phyloP scores from a whole-genome alignment of 306 rosid species.

The peach (Prunus persica) region Prunus_persica_NCBIv2 NC_034014.1:29211501-29212000 shows the following conservation, averaged over 20 bases:
- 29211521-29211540: slow-evolving; percentile 67
- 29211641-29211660: slow-evolving; percentile 93
- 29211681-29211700: slow-evolving; percentile 58
- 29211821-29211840: neutral
- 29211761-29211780: slow-evolving; percentile 21
- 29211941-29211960: slow-evolving; percentile 37
- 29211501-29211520: slow-evolving; percentile 79
- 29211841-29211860: slow-evolving; percentile 78
- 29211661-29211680: slow-evolving; percentile 78
- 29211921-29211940: slow-evolving; percentile 44
- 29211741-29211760: slow-evolving; percentile 61
- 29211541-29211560: slow-evolving; percentile 82
- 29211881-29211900: slow-evolving; percentile 72
- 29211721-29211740: slow-evolving; percentile 87
- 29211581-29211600: slow-evolving; percentile 76
- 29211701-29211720: slow-evolving; percentile 80
- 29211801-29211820: slow-evolving; percentile 1
- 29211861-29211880: slow-evolving; percentile 92
- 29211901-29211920: slow-evolving; percentile 70
- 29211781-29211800: slow-evolving; percentile 2
- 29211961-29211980: slow-evolving; percentile 66
- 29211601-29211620: slow-evolving; percentile 80
- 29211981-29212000: slow-evolving; percentile 91
- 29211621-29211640: slow-evolving; percentile 89
- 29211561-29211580: slow-evolving; percentile 87